These are phyloP conservation scores for Calonectria pauciramosa DNA, from an alignment of 2,329 filamentous ascomycete species.

Conservation along the genomic window DNA sequence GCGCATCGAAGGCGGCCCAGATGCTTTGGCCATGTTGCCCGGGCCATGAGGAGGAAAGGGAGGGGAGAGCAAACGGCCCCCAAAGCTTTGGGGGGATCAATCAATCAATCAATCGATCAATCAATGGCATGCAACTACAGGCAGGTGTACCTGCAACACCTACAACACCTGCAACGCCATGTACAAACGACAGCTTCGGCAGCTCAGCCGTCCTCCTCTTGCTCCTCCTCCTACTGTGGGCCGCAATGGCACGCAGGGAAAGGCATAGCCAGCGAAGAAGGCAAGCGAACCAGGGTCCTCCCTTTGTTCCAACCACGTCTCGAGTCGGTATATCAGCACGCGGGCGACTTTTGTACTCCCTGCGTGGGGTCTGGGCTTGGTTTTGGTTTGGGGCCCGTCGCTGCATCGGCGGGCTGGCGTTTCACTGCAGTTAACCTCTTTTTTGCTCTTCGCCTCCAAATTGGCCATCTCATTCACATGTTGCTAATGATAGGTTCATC, in stretches of 20 bases:
- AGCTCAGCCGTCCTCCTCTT: background rate
- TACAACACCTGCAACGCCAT: slow-evolving; percentile 5
- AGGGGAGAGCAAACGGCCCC: background rate
- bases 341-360: slow-evolving; percentile 27
- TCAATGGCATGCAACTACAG: background rate
- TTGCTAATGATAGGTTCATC: slow-evolving; percentile 48
- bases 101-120: background rate
- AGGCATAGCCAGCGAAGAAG: background rate
- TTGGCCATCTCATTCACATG: slow-evolving; percentile 45
- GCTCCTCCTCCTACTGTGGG: background rate
- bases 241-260: background rate
- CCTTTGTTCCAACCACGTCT: slow-evolving; percentile 32
- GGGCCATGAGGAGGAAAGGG: background rate
- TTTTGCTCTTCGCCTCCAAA: slow-evolving; percentile 27
- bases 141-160: slow-evolving; percentile 17
- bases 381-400: slow-evolving; percentile 16
- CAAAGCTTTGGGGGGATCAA: background rate
- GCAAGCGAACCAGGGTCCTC: slow-evolving; percentile 1
- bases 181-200: background rate
- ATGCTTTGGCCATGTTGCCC: slow-evolving; percentile 11
- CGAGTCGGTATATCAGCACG: slow-evolving; percentile 42
- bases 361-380: slow-evolving; percentile 38
- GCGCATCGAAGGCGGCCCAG: slow-evolving; percentile 6
- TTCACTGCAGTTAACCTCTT: slow-evolving; percentile 29
- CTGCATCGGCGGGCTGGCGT: slow-evolving; percentile 33